These are phyloP conservation scores for Ceratobasidium theobromae DNA, from an alignment of 1,284 basidiomycete species.

Conservation along the genomic window DNA sequence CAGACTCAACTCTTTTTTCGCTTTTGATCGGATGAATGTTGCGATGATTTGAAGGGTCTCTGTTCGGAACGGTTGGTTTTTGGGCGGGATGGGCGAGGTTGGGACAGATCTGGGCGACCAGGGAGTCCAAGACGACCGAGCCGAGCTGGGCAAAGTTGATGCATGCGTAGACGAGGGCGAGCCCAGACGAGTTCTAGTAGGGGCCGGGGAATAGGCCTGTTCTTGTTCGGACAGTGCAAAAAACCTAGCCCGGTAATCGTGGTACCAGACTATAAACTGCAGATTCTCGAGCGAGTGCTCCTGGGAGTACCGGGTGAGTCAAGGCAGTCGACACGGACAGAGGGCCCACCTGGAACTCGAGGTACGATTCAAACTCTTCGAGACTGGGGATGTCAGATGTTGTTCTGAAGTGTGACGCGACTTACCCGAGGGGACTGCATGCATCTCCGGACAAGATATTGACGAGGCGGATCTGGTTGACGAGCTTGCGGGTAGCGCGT, in stretches of 20 bases:
- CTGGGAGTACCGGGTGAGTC: constrained; percentile 27
- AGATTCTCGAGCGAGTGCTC: constrained; percentile 49
- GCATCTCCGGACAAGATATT: constrained; percentile 48
- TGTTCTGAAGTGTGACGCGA: not conserved
- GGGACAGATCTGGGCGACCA: constrained; percentile 3
- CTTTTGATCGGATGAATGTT: constrained; percentile 46
- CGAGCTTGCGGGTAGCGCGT: constrained; percentile 16
- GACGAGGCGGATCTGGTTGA: constrained; percentile 38
- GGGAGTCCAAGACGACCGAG: not conserved
- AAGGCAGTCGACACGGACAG: not conserved
- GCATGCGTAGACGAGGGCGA: not conserved
- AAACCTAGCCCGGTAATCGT: constrained; percentile 47
- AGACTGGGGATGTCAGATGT: constrained; percentile 39
- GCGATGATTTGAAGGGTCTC: constrained; percentile 45
- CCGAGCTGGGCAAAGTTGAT: not conserved
- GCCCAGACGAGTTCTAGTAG: not conserved
- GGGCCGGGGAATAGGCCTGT: constrained; percentile 39
- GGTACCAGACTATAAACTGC: constrained; percentile 50
- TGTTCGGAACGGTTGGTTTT: constrained; percentile 41
- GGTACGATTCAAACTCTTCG: constrained; percentile 47
- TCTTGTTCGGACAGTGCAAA: constrained; percentile 39
- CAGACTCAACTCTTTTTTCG: constrained; percentile 46
- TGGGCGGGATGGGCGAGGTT: constrained; percentile 8
- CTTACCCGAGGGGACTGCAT: constrained; percentile 47
- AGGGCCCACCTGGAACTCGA: constrained; percentile 41